Base-by-base conservation (phyloP, 495 filamentous ascomycete species). In the Neurospora sp. region DNA sequence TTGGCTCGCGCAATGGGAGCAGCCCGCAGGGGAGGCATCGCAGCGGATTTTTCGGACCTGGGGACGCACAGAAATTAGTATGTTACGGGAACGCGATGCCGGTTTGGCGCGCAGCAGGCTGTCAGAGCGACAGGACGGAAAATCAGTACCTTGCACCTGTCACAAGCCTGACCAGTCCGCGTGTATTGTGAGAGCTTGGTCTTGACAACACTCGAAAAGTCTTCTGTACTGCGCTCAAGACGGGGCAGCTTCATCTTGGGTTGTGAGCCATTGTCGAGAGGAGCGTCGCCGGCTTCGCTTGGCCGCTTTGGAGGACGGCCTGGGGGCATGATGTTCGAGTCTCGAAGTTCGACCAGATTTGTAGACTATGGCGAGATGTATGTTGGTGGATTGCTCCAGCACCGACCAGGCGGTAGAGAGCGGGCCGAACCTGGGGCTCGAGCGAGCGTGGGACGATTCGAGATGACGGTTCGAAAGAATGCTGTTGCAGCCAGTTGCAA, bases 11-110 rank as follows among this genome's bases (percentile, higher is more conserved):
- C 93, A 97, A 74, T 91, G 89, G 73, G 88, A 89, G 78, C 93
- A 97, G 62, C 93, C 92, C 69, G 89, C 88, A 38, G 88, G 84
- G 37, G 89, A 82, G 40, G 87, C 89, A 82, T 96, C 93, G 84
- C 93, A 97, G 73, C 90, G 88, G 71, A 96, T 94, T 81, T 95
- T 95, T 36, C 93, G 90, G 45, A 93, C 85, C 93, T 95, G 73
- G 13, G 73, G 40, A 66, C 54, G 54, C 54, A 73, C 34, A 43
- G 24, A 10, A n/a, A 72, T 31, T 36, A 69, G 28, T 9, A 48
- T 37, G 71, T 70, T 34, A 69, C 54, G 54, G 28, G 28, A 66
- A 66, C 54, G 54, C 43, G 43, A 37, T 66, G 43, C 17, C 42
- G 42, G 71, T 34, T 19, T 13, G 71, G 4, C 28, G 45, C 34